Evolutionary conservation across 768 basidiomycete genomes (phyloP).

Genomic region (Tulasnella calospora): DNA sequence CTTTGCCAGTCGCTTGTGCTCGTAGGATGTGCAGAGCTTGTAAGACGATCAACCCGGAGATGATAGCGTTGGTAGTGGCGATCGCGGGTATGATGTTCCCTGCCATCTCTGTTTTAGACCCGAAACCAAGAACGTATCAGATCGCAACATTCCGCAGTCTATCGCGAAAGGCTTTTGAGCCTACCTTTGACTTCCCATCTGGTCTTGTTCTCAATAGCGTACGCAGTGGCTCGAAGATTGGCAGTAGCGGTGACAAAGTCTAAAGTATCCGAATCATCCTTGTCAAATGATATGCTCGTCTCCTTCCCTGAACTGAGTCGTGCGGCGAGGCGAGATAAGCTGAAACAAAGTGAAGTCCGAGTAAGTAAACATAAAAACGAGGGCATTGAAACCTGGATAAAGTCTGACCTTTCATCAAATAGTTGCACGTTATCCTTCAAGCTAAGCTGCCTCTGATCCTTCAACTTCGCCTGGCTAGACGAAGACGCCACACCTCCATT

Average conservation of each 20-base stretch:
- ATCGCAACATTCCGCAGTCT: neutral
- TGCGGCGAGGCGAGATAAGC: slow-evolving; percentile 71
- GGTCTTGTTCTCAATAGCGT: slow-evolving; percentile 82
- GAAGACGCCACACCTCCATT: neutral
- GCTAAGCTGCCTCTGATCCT: slow-evolving; percentile 74
- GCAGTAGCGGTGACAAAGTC: slow-evolving; percentile 95
- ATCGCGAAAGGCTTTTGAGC: neutral
- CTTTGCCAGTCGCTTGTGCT: slow-evolving; percentile 32
- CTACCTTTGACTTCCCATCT: slow-evolving; percentile 95
- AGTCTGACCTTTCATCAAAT: slow-evolving; percentile 75
- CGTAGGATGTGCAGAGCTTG: slow-evolving; percentile 84
- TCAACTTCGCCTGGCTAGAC: slow-evolving; percentile 44
- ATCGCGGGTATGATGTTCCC: slow-evolving; percentile 99
- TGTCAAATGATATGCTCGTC: slow-evolving; percentile 78
- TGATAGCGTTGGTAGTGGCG: slow-evolving; percentile 96
- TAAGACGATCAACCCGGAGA: slow-evolving; percentile 89
- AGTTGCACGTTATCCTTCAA: slow-evolving; percentile 76
- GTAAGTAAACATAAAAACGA: neutral
- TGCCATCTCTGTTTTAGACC: slow-evolving; percentile 75
- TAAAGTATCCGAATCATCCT: slow-evolving; percentile 94
- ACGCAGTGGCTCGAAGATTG: slow-evolving; percentile 86
- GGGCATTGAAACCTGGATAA: neutral
- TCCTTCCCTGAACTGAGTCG: slow-evolving; percentile 63
- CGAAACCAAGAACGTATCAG: neutral
- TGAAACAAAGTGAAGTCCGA: slow-evolving; percentile 35